Evolutionary conservation across 2,329 filamentous ascomycete species (phyloP).

Genomic region (Niveomyces coronatus): DNA sequence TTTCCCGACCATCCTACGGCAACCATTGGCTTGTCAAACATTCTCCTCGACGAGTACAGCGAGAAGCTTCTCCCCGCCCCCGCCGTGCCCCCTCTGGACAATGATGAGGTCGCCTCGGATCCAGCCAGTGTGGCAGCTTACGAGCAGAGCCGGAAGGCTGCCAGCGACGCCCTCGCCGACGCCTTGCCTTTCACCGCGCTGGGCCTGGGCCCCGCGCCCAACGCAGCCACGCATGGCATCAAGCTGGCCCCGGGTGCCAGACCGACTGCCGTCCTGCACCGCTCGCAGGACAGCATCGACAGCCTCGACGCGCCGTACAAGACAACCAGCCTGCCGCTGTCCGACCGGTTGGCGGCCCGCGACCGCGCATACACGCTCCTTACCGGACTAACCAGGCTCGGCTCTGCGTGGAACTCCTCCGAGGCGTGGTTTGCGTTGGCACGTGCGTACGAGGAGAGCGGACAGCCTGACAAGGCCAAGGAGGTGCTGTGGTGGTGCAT

Average conservation of each 20-base stretch:
- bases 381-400: conserved; percentile 72
- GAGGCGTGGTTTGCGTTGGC: conserved; percentile 91
- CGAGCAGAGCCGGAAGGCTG: conserved; percentile 5
- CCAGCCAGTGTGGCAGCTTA: conserved; percentile 11
- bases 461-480: conserved; percentile 78
- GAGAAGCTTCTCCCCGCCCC: conserved; percentile 53
- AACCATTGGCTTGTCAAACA: conserved; percentile 72
- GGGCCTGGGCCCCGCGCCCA: conserved; percentile 28
- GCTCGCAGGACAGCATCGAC: conserved; percentile 15
- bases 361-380: conserved; percentile 83
- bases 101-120: conserved; percentile 11
- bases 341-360: conserved; percentile 78
- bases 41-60: conserved; percentile 77
- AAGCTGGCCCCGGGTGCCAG: conserved; percentile 11
- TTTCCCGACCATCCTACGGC: conserved; percentile 70
- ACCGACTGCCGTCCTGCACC: conserved; percentile 16
- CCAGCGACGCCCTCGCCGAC: conserved; percentile 9
- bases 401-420: conserved; percentile 78
- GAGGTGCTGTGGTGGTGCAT: conserved; percentile 97
- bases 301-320: conserved; percentile 42
- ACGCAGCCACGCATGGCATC: conserved; percentile 14
- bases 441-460: conserved; percentile 77
- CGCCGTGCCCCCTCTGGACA: conserved; percentile 35
- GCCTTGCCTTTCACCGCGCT: conserved; percentile 34
- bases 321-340: conserved; percentile 53